Conservation (phyloP, 2,329 filamentous ascomycete genomes). For the Aureobasidium vineae region DNA sequence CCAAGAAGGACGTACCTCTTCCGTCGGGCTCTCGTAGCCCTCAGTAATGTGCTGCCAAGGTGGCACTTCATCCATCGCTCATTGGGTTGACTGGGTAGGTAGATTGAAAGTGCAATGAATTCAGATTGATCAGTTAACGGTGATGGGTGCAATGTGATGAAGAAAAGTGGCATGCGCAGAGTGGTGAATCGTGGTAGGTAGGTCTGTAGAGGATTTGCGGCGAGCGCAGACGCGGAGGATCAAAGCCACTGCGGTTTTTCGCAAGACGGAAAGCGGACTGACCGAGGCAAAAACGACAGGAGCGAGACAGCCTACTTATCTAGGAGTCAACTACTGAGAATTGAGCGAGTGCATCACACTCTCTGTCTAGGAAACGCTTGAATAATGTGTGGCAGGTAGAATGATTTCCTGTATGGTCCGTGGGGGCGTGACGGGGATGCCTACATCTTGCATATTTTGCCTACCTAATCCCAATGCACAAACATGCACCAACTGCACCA, state of each 20-base stretch:
- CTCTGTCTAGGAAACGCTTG: background rate
- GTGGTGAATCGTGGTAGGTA: background rate
- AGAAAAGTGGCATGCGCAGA: background rate
- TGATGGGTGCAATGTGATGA: background rate
- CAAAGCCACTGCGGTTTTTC: background rate
- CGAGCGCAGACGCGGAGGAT: background rate
- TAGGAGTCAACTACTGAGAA: background rate
- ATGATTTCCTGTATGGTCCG: too few species aligned
- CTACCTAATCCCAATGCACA: background rate
- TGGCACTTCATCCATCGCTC: background rate
- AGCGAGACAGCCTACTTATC: background rate
- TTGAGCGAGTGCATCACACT: background rate
- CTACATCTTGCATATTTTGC: background rate
- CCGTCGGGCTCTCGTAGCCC: background rate
- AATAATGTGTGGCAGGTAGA: background rate
- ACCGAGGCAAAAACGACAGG: background rate
- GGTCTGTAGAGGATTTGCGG: background rate
- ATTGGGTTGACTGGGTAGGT: too few species aligned
- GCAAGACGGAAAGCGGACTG: background rate
- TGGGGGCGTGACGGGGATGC: background rate
- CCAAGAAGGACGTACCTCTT: background rate
- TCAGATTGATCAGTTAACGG: background rate
- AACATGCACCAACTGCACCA: background rate
- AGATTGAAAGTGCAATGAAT: background rate
- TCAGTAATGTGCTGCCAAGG: background rate